Evolutionary conservation across 1,284 basidiomycete genomes (phyloP), one percentile per base, ranked within the genome.

Genomic region (Sporisorium graminicola): DNA sequence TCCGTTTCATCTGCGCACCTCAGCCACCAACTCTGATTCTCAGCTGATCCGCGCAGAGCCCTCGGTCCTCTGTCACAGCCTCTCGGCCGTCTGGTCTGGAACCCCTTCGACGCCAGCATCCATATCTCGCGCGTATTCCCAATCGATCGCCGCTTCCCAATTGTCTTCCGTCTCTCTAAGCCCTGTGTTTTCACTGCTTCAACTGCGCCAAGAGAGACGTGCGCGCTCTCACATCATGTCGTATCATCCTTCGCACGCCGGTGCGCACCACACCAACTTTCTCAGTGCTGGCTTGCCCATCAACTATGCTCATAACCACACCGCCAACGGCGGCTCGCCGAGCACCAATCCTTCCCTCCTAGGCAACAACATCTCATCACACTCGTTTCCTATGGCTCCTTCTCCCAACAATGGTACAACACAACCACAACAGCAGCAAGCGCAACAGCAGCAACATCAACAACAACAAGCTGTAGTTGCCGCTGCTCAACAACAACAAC

Each of bases 361-460:
- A 27, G 54, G 55, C 43, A 65, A 27, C 40, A 58, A 27, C 58
- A 68, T 76, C 14, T 76, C 74, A 3, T 72, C 69, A 0, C 74
- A 76, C 52, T 76, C 74, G 0, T 76, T 76, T 35, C 74, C 69
- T 22, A 72, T 76, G 58, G 69, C 74, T 2, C 65, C 74, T 13
- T 68, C 74, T n/a, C 65, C 65, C 0, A 68, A 57, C 49, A 71
- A 64, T 44, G 63, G 60, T 20, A 68, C 68, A 18, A 58, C 73
- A 22, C 73, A 70, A 31, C 64, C 60, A 5, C 55, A 63, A 16
- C 60, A 43, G 8, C 44, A n/a, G 16, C 59, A 46, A 12, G 47
- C 37, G 18, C 35, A 2, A 8, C 14, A 16, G 37, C 37, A 2
- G 13, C 65, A 69, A 22, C 58, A 55, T 10, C 74, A 64, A 20